Percentiles rank a stretch among this genome's conserved stretches.
Conservation (phyloP, 83 land plant species). For the Thuja plicata region DNA sequence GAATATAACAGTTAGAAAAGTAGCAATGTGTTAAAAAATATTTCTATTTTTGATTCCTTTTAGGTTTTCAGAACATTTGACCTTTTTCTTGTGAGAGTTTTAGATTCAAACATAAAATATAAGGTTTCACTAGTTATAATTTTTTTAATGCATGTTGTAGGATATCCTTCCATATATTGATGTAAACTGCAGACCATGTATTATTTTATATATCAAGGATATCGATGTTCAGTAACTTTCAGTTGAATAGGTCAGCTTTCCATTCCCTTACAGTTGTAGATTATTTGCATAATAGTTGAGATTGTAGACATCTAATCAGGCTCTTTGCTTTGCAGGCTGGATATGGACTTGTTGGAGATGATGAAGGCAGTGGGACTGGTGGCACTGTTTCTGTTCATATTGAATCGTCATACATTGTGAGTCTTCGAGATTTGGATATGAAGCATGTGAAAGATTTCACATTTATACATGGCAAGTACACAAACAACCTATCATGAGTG, state of each 20-base stretch:
- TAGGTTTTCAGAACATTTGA: too few species aligned
- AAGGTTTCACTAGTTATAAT: neutral
- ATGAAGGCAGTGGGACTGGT: slow-evolving; percentile 57
- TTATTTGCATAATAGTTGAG: neutral
- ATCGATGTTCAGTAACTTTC: neutral
- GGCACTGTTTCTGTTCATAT: slow-evolving; percentile 67
- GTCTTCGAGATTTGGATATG: slow-evolving; percentile 84
- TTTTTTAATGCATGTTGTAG: neutral
- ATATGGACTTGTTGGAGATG: slow-evolving; percentile 87
- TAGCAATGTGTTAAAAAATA: neutral
- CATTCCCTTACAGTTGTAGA: neutral
- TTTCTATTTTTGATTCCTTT: too few species aligned
- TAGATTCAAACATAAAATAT: neutral
- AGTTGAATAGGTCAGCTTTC: neutral
- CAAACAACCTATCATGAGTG: neutral
- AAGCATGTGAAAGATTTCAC: slow-evolving; percentile 92
- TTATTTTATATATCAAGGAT: neutral
- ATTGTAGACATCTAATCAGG: neutral
- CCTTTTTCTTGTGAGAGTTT: neutral
- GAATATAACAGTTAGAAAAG: neutral
- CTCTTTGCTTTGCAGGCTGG: slow-evolving; percentile 47
- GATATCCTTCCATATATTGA: neutral
- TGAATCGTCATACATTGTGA: slow-evolving; percentile 85
- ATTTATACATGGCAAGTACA: slow-evolving; percentile 81
- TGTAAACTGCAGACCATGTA: neutral